Evolutionary conservation across 73 alveolate genomes (phyloP).

Genomic region (Paramecium primaurelia): DNA sequence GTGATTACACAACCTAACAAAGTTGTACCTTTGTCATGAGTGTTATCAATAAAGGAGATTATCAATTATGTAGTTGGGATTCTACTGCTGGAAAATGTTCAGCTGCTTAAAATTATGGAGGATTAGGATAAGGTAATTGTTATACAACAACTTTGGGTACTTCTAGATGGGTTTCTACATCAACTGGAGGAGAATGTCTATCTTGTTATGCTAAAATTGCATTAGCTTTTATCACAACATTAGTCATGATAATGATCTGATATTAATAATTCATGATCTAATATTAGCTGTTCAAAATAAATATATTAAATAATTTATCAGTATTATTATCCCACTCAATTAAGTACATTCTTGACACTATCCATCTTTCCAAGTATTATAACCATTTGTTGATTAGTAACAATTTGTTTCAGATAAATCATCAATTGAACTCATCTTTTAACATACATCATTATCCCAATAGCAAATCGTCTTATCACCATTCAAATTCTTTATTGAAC

Average conservation of each 20-base stretch:
- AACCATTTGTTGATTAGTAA: neutral
- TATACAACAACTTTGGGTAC: neutral
- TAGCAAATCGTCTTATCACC: neutral
- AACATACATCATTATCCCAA: neutral
- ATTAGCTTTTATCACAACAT: neutral
- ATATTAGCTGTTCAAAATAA: neutral
- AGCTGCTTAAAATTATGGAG: neutral
- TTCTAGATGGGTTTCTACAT: neutral
- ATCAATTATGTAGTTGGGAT: neutral
- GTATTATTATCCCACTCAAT: neutral
- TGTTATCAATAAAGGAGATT: neutral
- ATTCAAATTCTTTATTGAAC: neutral
- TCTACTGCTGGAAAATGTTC: neutral
- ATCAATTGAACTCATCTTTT: neutral
- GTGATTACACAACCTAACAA: neutral
- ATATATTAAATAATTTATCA: neutral
- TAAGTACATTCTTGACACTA: neutral
- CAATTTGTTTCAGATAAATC: neutral
- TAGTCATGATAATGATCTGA: neutral
- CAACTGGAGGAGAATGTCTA: neutral
- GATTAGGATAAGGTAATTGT: neutral
- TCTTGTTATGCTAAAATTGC: neutral
- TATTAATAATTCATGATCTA: neutral
- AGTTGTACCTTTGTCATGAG: neutral
- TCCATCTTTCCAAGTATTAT: neutral